Evolutionary conservation across 257 asterid genomes (phyloP).

Genomic region (Solanum bulbocastanum): DNA sequence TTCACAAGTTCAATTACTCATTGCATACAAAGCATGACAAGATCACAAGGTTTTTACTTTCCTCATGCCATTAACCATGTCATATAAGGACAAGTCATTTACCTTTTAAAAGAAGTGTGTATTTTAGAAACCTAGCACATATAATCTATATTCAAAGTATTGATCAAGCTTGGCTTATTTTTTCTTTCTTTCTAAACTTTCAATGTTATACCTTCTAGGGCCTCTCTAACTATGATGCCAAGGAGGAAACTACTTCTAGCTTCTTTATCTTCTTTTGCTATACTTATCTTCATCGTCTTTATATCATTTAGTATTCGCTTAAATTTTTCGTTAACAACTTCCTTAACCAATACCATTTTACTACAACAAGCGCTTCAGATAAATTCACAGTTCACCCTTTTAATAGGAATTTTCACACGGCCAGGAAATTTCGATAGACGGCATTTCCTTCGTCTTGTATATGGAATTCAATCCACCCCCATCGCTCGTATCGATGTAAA

Average conservation of each 20-base stretch:
- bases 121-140: not conserved
- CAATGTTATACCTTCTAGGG: not conserved
- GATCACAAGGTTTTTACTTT: not conserved
- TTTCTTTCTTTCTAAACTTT: not conserved
- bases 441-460: slow-evolving; percentile 67
- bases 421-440: slow-evolving; percentile 53
- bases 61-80: not conserved
- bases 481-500: slow-evolving; percentile 38
- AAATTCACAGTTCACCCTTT: slow-evolving; percentile 26
- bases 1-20: not conserved
- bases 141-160: not conserved
- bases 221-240: slow-evolving; percentile 7
- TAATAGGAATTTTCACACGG: slow-evolving; percentile 54
- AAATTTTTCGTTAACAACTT: slow-evolving; percentile 16
- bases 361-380: not conserved
- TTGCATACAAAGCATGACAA: not conserved
- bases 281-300: slow-evolving; percentile 29
- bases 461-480: slow-evolving; percentile 39
- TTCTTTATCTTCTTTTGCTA: slow-evolving; percentile 15
- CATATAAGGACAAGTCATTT: not conserved
- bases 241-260: slow-evolving; percentile 4
- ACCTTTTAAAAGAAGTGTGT: not conserved
- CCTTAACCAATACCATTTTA: not conserved
- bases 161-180: not conserved
- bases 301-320: slow-evolving; percentile 27